A percentile compares a stretch with the other conserved stretches of the same genome.
Conservation (phyloP, 208 protist species). For the Trypanosoma lewisi region DNA sequence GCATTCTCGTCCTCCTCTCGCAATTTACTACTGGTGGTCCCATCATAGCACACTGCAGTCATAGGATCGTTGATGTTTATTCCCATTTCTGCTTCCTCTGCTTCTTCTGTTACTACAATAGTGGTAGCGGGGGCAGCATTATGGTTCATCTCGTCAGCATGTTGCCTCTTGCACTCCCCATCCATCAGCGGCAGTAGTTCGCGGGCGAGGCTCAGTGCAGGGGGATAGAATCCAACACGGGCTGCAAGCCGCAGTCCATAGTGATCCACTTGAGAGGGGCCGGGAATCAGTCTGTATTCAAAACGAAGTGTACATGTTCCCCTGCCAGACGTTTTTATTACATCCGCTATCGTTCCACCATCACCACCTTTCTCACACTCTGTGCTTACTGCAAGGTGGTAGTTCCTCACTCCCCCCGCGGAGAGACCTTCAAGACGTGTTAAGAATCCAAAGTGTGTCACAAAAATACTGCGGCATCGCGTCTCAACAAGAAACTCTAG, state of each 20-base stretch:
- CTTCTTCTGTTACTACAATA: too few species aligned
- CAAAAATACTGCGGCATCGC: conserved; percentile 29
- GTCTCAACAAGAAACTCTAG: conserved; percentile 56
- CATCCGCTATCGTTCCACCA: not conserved
- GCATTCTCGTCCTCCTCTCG: too few species aligned
- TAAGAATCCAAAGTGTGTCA: conserved; percentile 40
- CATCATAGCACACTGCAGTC: too few species aligned
- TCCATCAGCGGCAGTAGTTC: conserved; percentile 24
- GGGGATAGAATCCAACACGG: conserved; percentile 42
- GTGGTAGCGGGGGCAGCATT: too few species aligned
- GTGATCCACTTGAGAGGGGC: conserved; percentile 43
- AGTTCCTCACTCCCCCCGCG: conserved; percentile 32
- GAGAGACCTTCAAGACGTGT: conserved; percentile 19
- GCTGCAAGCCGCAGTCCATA: conserved; percentile 66
- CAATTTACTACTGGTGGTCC: too few species aligned
- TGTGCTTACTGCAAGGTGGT: conserved; percentile 43
- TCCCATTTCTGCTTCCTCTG: not conserved
- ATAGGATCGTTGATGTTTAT: too few species aligned
- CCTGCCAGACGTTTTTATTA: not conserved
- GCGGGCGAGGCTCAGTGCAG: conserved; percentile 37
- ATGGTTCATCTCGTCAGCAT: not conserved
- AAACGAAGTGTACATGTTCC: conserved; percentile 19
- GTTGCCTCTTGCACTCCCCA: not conserved
- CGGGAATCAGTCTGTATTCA: conserved; percentile 41
- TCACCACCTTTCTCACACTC: not conserved